Evolutionary conservation across 257 asterid species (phyloP).

Genomic region (Fraxinus cuspidata): DNA sequence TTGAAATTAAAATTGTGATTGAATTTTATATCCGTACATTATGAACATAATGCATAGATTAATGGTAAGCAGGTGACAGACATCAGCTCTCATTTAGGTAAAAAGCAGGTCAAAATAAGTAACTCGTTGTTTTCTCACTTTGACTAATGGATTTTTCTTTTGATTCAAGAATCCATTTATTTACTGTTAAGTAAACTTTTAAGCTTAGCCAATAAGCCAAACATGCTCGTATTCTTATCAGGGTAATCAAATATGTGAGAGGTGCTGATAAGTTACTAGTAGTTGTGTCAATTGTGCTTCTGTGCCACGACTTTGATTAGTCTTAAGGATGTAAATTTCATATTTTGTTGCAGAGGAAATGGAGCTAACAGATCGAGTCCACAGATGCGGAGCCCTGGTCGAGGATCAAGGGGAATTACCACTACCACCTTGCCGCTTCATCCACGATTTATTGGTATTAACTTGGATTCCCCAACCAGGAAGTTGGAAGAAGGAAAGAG

Average conservation of each 20-base stretch:
- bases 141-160: background rate
- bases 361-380: constrained; percentile 68
- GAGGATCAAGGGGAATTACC: constrained; percentile 55
- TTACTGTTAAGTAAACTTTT: background rate
- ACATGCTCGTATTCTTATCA: background rate
- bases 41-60: background rate
- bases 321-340: constrained; percentile 26
- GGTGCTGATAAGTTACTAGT: constrained; percentile 1
- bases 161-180: background rate
- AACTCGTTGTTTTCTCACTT: background rate
- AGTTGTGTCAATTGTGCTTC: constrained; percentile 14
- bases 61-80: background rate
- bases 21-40: background rate
- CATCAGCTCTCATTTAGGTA: background rate
- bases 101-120: background rate
- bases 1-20: background rate
- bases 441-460: constrained; percentile 57
- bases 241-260: background rate
- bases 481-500: constrained; percentile 67
- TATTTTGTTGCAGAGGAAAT: constrained; percentile 55
- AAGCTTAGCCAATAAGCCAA: background rate
- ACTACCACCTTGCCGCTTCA: constrained; percentile 66
- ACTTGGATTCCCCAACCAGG: constrained; percentile 61
- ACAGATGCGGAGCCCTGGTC: constrained; percentile 64
- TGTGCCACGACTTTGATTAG: constrained; percentile 1